A percentile compares a stretch with the other conserved stretches of the same genome.
Conservation (phyloP, 192 early-diverging fungal genomes). For the Diversispora eburnea region DNA sequence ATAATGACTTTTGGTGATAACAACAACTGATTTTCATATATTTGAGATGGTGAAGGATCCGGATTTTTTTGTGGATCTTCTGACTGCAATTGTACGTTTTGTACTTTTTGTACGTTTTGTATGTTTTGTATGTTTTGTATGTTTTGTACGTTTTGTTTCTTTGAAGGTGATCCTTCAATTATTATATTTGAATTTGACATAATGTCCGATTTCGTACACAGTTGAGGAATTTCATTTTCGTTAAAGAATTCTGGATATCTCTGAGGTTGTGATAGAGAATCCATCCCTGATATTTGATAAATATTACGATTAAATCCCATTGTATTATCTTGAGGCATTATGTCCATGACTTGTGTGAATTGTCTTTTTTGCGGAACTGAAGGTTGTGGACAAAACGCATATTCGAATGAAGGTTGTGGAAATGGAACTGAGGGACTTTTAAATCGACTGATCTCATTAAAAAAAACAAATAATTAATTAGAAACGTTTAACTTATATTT, state of each 20-base stretch:
- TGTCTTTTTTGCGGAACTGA: conserved; percentile 21
- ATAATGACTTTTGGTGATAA: conserved; percentile 18
- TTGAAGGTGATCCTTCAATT: not conserved
- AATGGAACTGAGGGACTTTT: conserved; percentile 13
- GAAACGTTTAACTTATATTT: not conserved
- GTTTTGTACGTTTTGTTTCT: not conserved
- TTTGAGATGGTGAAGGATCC: not conserved
- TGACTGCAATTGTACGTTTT: not conserved
- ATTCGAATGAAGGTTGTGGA: conserved; percentile 12
- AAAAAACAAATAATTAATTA: not conserved
- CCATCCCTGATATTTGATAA: conserved; percentile 2
- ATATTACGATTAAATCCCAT: not conserved
- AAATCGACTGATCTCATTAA: conserved; percentile 14
- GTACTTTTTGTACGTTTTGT: not conserved
- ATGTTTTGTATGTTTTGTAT: not conserved
- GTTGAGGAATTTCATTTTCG: not conserved
- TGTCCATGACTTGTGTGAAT: conserved; percentile 14
- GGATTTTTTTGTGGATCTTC: not conserved
- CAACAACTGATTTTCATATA: not conserved
- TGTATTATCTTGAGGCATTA: not conserved
- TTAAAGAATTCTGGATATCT: not conserved
- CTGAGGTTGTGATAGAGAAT: not conserved
- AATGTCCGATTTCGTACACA: not conserved
- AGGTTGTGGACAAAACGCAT: conserved; percentile 1
- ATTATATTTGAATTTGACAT: not conserved